Conservation (phyloP, 371 early-diverging fungal species). For the Mortierella sp. region DNA sequence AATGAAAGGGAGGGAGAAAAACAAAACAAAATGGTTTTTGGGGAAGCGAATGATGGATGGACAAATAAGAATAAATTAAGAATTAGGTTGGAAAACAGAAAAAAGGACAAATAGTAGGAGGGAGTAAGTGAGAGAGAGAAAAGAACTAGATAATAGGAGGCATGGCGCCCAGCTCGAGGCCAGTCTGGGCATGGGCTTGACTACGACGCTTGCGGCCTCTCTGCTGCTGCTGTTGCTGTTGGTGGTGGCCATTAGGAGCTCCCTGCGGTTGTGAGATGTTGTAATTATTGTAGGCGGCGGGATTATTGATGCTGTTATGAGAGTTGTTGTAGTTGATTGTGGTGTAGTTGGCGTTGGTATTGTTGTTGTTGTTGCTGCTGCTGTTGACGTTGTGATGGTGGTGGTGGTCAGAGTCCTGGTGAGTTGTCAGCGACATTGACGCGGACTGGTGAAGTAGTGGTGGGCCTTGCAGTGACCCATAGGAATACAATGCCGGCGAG, state of each 20-base stretch:
- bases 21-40: neutral
- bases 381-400: neutral
- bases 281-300: neutral
- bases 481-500: neutral
- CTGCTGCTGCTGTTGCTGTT: neutral
- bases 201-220: conserved; percentile 10
- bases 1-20: neutral
- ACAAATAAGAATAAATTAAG: neutral
- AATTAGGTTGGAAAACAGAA: neutral
- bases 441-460: neutral
- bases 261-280: neutral
- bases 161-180: neutral
- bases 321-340: neutral
- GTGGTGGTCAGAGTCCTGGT: neutral
- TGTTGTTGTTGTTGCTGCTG: neutral
- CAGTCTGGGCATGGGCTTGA: neutral
- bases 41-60: neutral
- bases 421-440: conserved; percentile 3
- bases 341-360: neutral
- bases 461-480: neutral
- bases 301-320: neutral
- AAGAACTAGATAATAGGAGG: neutral
- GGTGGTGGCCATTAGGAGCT: neutral
- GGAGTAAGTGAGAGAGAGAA: neutral
- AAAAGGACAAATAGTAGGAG: neutral